Evolutionary conservation across 179 eudicot species (phyloP), one percentile per base, ranked within the genome.

Genomic region (Amaranthus tricolor): DNA sequence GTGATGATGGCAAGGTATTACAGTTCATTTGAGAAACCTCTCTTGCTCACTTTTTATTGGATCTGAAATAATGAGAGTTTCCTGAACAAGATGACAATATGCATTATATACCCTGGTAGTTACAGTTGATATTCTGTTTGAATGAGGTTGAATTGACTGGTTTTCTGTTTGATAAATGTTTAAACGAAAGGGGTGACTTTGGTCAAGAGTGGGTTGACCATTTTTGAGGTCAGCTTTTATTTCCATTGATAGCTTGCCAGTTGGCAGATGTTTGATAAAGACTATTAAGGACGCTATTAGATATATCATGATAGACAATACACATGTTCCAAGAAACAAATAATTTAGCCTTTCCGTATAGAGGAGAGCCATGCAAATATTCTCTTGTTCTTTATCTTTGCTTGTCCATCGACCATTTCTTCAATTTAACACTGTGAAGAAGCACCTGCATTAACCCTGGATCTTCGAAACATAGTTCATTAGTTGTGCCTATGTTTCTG

Each of bases 1-100:
- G 96, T 85, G 88, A 87, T 66, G 93, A 90, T 75, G 81, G 93
- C 76, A 89, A 88, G 93, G 93, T 87, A 84, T 68, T 60, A 57
- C 50, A 59, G 64, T 75, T 31, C 48, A 53, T 48, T 66, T 31
- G 6, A n/a, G 10, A 0, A 61, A 49, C 48, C 15, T 72, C 40
- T 71, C 4, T 20, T 61, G 47, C 55, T 61, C 62, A 16, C 12
- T 68, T 11, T 43, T 20, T 57, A 11, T 54, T 51, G 47, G 12
- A 67, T 60, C 47, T 60, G 9, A 43, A 61, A 44, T 61, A 9
- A 43, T 69, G 21, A 49, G 9, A 11, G 14, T 8, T 51, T 65
- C 65, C 51, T 56, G 21, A 16, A 44, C 65, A 16, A 44, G 31
- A 19, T 2, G 11, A 51, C 48, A 15, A 19, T 24, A 45, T 60